Percentiles rank a stretch among this genome's conserved stretches.
These are phyloP conservation scores for Sarocladium strictum DNA, from an alignment of 2,329 filamentous ascomycete genomes.

Conservation along the genomic window DNA sequence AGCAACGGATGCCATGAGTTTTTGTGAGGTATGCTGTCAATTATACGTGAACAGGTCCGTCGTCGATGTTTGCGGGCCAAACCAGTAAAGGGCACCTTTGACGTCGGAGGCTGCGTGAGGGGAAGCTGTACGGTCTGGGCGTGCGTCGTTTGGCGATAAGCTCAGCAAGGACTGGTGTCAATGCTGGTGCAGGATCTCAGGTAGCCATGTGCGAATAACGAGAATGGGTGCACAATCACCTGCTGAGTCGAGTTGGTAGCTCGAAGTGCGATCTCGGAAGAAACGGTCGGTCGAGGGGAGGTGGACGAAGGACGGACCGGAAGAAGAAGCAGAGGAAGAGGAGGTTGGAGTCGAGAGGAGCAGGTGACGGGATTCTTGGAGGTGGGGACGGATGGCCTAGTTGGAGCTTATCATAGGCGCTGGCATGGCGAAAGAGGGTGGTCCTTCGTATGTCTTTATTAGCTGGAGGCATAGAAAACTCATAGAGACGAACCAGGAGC, in stretches of 20 bases:
- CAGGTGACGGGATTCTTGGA: constrained; percentile 5
- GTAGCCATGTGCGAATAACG: neutral
- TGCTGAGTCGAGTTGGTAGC: neutral
- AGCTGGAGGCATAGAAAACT: no score
- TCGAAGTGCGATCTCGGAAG: neutral
- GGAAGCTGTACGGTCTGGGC: neutral
- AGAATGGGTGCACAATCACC: neutral
- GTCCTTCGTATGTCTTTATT: no score
- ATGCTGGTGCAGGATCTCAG: neutral
- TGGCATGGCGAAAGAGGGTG: neutral
- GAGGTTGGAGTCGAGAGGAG: constrained; percentile 4
- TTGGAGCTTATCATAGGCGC: neutral
- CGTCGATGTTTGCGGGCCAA: no score
- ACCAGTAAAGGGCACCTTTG: neutral
- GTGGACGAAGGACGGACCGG: neutral
- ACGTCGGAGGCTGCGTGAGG: neutral
- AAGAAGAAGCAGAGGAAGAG: neutral
- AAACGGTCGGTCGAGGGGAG: neutral
- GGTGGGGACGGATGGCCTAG: constrained; percentile 3
- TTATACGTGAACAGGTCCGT: neutral
- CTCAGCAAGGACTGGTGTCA: constrained; percentile 1
- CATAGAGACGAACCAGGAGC: no score
- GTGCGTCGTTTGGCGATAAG: neutral
- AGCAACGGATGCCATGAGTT: constrained; percentile 38
- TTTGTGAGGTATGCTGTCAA: neutral